A percentile compares a stretch with the other conserved stretches of the same genome.
phyloP scores from a whole-genome alignment of 129 eudicot species.

The Pittosporum tobira region DNA sequence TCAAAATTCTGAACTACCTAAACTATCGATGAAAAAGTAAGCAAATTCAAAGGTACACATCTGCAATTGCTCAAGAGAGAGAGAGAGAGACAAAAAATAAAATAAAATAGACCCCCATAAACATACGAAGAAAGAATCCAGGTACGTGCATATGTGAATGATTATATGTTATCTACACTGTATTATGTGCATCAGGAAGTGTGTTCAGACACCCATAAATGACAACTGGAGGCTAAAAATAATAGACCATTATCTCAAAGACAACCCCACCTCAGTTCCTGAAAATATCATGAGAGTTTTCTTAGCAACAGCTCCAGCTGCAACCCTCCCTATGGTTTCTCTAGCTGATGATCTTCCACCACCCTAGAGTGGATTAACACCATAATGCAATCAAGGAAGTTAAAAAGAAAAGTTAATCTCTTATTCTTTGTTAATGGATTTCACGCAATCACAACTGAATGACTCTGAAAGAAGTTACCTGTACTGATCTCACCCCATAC shows the following conservation, averaged over 20 bases:
- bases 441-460: not conserved
- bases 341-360: constrained; percentile 99
- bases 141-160: not conserved
- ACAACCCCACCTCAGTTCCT: constrained; percentile 70
- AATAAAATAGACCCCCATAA: too few species aligned
- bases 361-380: constrained; percentile 45
- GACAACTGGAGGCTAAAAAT: not conserved
- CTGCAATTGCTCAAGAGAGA: too few species aligned
- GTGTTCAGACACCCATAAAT: too few species aligned
- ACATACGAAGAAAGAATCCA: not conserved
- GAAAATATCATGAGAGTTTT: constrained; percentile 73
- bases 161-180: too few species aligned
- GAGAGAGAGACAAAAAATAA: too few species aligned
- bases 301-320: constrained; percentile 95
- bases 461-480: constrained; percentile 36
- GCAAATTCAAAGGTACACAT: too few species aligned
- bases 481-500: constrained; percentile 91
- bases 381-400: constrained; percentile 3
- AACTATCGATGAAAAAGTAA: not conserved
- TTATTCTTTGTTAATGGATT: not conserved
- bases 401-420: not conserved
- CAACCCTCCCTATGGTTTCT: constrained; percentile 99
- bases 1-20: not conserved
- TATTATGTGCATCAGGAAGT: not conserved
- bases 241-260: too few species aligned